These are phyloP conservation scores for Yamadazyma diospyri DNA, from an alignment of 1,139 yeast species.

Conservation along the genomic window DNA sequence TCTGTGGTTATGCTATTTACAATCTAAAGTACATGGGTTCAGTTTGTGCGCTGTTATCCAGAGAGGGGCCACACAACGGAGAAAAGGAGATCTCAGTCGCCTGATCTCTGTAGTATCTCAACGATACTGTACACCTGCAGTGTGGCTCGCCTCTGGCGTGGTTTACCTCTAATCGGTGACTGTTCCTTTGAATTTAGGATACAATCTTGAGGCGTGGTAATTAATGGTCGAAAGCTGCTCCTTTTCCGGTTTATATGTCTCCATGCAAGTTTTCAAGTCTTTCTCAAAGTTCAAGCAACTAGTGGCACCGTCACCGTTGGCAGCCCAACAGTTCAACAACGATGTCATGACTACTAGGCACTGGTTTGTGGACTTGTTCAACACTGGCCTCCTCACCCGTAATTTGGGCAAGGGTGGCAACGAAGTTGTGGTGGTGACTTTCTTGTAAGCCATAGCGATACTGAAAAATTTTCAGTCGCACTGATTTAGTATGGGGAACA, in stretches of 20 bases:
- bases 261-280: slow-evolving; percentile 47
- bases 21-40: slow-evolving; percentile 5
- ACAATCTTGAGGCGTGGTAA: slow-evolving; percentile 79
- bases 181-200: slow-evolving; percentile 74
- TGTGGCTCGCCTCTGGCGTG: background rate
- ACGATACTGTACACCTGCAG: no score
- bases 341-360: slow-evolving; percentile 83
- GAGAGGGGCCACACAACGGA: slow-evolving; percentile 1
- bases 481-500: background rate
- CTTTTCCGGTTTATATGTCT: slow-evolving; percentile 43
- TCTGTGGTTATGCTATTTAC: slow-evolving; percentile 6
- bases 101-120: no score
- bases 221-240: slow-evolving; percentile 55
- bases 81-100: background rate
- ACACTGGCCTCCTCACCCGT: slow-evolving; percentile 63
- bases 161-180: slow-evolving; percentile 52
- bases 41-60: no score
- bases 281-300: slow-evolving; percentile 62
- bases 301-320: slow-evolving; percentile 79
- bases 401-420: slow-evolving; percentile 77
- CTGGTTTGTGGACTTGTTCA: slow-evolving; percentile 58
- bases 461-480: slow-evolving; percentile 8
- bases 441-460: slow-evolving; percentile 27
- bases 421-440: slow-evolving; percentile 24
- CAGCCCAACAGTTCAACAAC: slow-evolving; percentile 92